phyloP scores from a whole-genome alignment of 2,329 filamentous ascomycete genomes.

The Xylariaceae sp. region DNA sequence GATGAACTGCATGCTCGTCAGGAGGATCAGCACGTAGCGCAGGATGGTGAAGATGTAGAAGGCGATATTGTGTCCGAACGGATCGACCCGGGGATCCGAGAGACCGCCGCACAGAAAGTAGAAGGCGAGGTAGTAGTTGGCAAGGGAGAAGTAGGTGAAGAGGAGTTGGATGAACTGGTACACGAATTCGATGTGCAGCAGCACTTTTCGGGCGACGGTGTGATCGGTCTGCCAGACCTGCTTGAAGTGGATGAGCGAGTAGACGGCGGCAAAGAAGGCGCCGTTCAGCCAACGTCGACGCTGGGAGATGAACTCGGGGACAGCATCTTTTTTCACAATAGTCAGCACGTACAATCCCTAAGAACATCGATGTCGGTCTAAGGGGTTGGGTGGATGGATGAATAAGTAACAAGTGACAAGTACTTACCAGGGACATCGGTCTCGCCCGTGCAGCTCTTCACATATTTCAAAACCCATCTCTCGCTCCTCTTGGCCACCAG shows the following conservation, averaged over 20 bases:
- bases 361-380: too few relatives aligned
- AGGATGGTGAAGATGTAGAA: conserved; percentile 80
- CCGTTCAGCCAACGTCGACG: conserved; percentile 96
- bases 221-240: conserved; percentile 95
- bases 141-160: conserved; percentile 96
- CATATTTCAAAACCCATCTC: conserved; percentile 96
- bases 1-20: conserved; percentile 95
- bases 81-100: conserved; percentile 71
- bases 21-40: conserved; percentile 76
- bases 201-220: conserved; percentile 77
- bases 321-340: conserved; percentile 55
- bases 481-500: conserved; percentile 91
- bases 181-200: conserved; percentile 90
- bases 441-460: conserved; percentile 92
- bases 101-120: conserved; percentile 95
- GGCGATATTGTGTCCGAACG: conserved; percentile 84
- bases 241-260: conserved; percentile 89
- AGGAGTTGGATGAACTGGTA: conserved; percentile 90
- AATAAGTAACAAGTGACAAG: neutral
- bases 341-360: neutral
- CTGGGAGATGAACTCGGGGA: conserved; percentile 96
- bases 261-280: conserved; percentile 96
- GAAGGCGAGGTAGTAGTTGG: conserved; percentile 98
- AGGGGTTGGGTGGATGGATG: too few relatives aligned
- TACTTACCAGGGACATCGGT: conserved; percentile 89